Conservation (phyloP, 192 early-diverging fungal species). For the Umbelopsis isabellina region DNA sequence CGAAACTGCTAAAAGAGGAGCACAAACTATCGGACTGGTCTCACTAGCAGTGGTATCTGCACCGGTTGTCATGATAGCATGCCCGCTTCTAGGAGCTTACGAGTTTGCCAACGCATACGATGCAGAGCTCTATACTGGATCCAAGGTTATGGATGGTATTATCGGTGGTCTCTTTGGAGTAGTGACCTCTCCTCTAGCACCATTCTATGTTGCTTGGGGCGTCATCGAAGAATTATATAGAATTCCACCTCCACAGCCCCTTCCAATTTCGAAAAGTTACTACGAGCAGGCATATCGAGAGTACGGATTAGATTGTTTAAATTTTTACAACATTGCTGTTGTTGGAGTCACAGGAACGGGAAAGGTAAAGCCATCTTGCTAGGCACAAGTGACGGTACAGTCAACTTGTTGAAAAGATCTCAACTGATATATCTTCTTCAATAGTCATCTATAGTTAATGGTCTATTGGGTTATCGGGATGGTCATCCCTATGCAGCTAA, state of each 20-base stretch:
- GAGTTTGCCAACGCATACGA: constrained; percentile 19
- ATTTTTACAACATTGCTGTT: constrained; percentile 32
- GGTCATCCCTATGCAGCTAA: constrained; percentile 13
- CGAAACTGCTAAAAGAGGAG: constrained; percentile 23
- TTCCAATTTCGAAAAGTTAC: background rate
- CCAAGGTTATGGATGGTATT: constrained; percentile 5
- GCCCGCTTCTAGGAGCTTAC: constrained; percentile 29
- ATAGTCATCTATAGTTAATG: constrained; percentile 35
- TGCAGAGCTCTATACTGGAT: constrained; percentile 12
- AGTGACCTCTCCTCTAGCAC: constrained; percentile 27
- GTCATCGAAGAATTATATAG: constrained; percentile 12
- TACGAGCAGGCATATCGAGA: constrained; percentile 13
- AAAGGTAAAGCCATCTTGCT: constrained; percentile 22
- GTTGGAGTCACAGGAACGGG: constrained; percentile 28
- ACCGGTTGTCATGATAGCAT: constrained; percentile 26
- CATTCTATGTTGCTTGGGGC: constrained; percentile 14
- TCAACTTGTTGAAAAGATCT: background rate
- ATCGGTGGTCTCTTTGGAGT: constrained; percentile 29
- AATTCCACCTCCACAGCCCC: background rate
- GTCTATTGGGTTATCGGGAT: constrained; percentile 29
- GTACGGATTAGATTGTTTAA: constrained; percentile 21
- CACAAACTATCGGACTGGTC: constrained; percentile 15
- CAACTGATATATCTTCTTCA: background rate
- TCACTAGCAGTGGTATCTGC: background rate
- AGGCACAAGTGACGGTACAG: background rate